Conservation (phyloP, 805 yeast species). For the Starmerella bacillaris region DNA sequence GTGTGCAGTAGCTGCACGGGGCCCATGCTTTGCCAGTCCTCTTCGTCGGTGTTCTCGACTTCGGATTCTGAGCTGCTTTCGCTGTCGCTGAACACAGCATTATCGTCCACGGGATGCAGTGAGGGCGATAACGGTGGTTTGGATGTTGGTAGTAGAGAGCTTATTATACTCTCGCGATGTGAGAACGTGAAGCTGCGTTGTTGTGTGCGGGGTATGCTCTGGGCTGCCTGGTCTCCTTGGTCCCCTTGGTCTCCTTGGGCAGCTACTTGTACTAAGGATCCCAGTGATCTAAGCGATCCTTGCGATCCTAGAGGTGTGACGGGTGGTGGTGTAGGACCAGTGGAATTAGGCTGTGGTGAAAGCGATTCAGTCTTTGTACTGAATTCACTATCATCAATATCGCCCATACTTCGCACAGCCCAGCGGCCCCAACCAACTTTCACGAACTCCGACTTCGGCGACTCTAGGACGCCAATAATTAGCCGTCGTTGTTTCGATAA, state of each 20-base stretch:
- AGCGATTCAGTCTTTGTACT: neutral
- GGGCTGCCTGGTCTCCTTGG: neutral
- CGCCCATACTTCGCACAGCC: constrained; percentile 58
- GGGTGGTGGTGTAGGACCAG: constrained; percentile 1
- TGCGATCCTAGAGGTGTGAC: too few relatives aligned
- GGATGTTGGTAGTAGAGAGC: constrained; percentile 15
- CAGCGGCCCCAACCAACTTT: constrained; percentile 98
- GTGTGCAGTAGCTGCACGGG: constrained; percentile 38
- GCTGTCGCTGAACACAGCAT: constrained; percentile 16
- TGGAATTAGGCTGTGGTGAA: neutral
- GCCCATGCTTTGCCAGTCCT: constrained; percentile 88
- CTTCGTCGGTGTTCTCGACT: constrained; percentile 63
- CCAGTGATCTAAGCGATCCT: neutral
- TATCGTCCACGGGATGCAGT: constrained; percentile 15
- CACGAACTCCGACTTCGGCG: constrained; percentile 52
- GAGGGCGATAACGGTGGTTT: constrained; percentile 23
- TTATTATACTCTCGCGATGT: constrained; percentile 16
- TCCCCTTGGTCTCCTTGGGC: too few relatives aligned
- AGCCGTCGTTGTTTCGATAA: constrained; percentile 77
- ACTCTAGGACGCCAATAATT: constrained; percentile 75
- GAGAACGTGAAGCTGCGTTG: too few relatives aligned
- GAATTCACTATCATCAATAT: neutral
- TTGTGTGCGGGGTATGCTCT: neutral
- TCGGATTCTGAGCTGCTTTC: constrained; percentile 19
- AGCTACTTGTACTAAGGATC: neutral